Evolutionary conservation across 257 asterid genomes (phyloP), one percentile per base, ranked within the genome.

Genomic region (Agastache rugosa): DNA sequence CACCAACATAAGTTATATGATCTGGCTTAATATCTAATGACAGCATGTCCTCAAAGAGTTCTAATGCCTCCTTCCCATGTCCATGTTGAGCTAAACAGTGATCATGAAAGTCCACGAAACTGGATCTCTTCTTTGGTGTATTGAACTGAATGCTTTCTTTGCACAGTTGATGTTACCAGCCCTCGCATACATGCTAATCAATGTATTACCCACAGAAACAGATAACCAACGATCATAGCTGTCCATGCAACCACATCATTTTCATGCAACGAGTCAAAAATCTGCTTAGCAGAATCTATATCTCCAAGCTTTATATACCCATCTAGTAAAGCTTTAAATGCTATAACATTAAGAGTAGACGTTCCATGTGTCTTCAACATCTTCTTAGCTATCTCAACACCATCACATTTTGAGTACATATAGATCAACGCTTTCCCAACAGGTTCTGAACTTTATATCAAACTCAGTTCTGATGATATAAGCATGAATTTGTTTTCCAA

Each of bases 81-180:
- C 98, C 97, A 73, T 91, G 98, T 47, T 89, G 96, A 54, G 96
- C 97, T 65, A 91, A 86, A 61, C 94, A 34, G 81, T 78, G 75
- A 93, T 91, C 97, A 91, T 89, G 17, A 97, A 91, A 51, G 94
- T 87, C 96, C 97, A 93, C 23, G 97, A 93, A 48, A 93, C 80
- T 0, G 91, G 64, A 68, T 91, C 96, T 66, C 78, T 81, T 75
- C 85, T 85, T 75, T 48, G 39, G 66, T 60, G 81, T 77, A 83
- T 73, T 22, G 71, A 14, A 74, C 62, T 6, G 67, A 91, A 93
- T 23, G 87, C 83, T 68, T 82, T 77, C 69, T 76, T 83, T 0
- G 96, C 96, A 29, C 80, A 81, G 23, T n/a, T 72, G 54, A 93
- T 76, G 78, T 76, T 86, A 39, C 97, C 98, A 17, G 96, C 84